phyloP scores from a whole-genome alignment of 352 stramenopile species.

The Globisporangium viniferum region DNA sequence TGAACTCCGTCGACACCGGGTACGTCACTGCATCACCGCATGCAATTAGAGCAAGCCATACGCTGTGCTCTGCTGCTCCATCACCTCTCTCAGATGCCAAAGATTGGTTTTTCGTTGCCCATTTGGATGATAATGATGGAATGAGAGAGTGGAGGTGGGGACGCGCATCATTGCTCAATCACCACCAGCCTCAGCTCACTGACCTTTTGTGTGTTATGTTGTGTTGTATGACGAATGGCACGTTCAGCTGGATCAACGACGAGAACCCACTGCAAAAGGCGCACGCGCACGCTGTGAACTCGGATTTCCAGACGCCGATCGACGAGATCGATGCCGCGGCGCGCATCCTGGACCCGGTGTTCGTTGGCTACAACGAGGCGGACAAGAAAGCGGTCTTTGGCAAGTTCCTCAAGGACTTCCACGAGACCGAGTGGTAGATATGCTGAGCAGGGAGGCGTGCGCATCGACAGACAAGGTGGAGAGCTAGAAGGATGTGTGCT shows the following conservation, averaged over 20 bases:
- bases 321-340: conserved; percentile 96
- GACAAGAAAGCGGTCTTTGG: conserved; percentile 55
- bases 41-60: background rate
- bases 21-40: conserved; percentile 23
- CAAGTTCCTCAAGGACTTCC: conserved; percentile 89
- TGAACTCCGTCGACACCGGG: conserved; percentile 98
- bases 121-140: background rate
- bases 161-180: conserved; percentile 6
- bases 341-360: conserved; percentile 94
- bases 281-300: conserved; percentile 86
- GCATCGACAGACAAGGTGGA: background rate
- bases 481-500: background rate
- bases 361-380: conserved; percentile 76
- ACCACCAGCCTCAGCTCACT: background rate
- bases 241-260: conserved; percentile 95
- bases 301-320: conserved; percentile 97
- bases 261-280: conserved; percentile 95
- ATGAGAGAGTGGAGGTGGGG: background rate
- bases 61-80: background rate
- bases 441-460: background rate
- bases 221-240: background rate
- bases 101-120: conserved; percentile 6
- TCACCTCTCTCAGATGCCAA: conserved; percentile 9
- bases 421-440: conserved; percentile 86
- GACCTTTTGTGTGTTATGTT: conserved; percentile 7